These are phyloP conservation scores for Fusarium sp. DNA, from an alignment of 2,329 filamentous ascomycete genomes.

Conservation along the genomic window DNA sequence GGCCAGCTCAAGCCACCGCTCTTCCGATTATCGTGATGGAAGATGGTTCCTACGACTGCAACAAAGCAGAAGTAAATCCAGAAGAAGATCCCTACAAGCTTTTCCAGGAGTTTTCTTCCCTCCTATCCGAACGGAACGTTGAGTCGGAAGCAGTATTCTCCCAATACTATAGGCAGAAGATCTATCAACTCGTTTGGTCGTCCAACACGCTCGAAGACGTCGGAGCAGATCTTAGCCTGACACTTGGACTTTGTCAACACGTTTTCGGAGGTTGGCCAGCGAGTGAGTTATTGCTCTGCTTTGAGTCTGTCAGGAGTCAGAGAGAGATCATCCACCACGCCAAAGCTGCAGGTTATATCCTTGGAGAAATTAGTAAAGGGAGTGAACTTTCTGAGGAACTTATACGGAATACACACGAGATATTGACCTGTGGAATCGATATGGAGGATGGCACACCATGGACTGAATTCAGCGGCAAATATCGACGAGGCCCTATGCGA, in stretches of 20 bases:
- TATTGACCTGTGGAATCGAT: constrained; percentile 29
- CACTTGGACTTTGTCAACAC: not conserved
- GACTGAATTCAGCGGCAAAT: constrained; percentile 34
- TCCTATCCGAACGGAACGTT: not conserved
- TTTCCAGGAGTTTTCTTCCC: not conserved
- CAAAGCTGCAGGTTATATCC: constrained; percentile 28
- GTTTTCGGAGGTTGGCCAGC: not conserved
- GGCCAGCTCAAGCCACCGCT: not conserved
- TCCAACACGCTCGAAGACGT: not conserved
- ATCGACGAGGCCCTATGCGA: constrained; percentile 38
- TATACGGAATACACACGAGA: constrained; percentile 41
- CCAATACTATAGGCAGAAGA: not conserved
- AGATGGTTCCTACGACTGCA: not conserved
- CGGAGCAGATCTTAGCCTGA: not conserved
- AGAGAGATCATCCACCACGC: constrained; percentile 34
- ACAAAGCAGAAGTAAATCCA: not conserved
- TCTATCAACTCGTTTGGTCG: not conserved
- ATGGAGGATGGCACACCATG: constrained; percentile 1
- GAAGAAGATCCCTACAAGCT: not conserved
- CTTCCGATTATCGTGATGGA: not conserved
- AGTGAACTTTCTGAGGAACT: constrained; percentile 33
- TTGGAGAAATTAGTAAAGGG: constrained; percentile 7
- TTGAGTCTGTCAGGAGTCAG: not conserved
- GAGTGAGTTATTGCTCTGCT: not conserved
- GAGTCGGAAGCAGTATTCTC: not conserved